Evolutionary conservation across 1,139 yeast genomes (phyloP), one percentile per base, ranked within the genome.

Genomic region (Yamadazyma buinensis): DNA sequence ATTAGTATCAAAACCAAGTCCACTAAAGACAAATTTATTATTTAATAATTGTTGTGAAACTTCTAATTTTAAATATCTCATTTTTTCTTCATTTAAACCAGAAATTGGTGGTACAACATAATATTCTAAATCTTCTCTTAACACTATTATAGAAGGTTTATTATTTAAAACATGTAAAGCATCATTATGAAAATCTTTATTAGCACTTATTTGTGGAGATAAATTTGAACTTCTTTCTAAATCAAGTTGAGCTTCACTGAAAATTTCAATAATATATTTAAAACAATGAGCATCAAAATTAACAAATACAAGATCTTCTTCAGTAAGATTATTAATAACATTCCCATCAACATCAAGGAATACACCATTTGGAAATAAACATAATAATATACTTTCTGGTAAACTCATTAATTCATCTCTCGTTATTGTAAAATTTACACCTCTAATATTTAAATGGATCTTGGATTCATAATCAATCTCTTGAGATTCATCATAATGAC

Each of bases 121-220:
- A 60, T 77, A 94, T 55, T 94, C 98, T 46, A 94, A 69, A 56
- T 94, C 98, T 57, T 94, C 99, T 42, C 97, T 71, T 37, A 94
- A 68, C 4, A 92, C 97, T 40, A 94, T 88, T 30, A 94, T 83
- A 0, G 96, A 87, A 0, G 98, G 97, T 48, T 87, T 84, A 38
- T 79, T 80, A 47, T 77, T 80, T 42, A 90, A 65, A 3, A 86
- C 77, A 35, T 79, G 58, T 12, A 55, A 43, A 3, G 49, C 47
- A 29, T 67, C 70, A 22, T 60, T 59, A 29, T 46, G 55, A 19
- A 39, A 37, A 29, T 41, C 43, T 21, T 43, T 38, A 21, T 38
- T 44, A 9, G 30, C n/a, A 26, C 43, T 38, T 6, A 41, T 40
- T 31, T 49, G 56, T 0, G 67, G 65, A 2, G 61, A 44, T 38